Evolutionary conservation across 2,329 filamentous ascomycete genomes (phyloP), one percentile per base, ranked within the genome.

Genomic region (Penicillium sp.): DNA sequence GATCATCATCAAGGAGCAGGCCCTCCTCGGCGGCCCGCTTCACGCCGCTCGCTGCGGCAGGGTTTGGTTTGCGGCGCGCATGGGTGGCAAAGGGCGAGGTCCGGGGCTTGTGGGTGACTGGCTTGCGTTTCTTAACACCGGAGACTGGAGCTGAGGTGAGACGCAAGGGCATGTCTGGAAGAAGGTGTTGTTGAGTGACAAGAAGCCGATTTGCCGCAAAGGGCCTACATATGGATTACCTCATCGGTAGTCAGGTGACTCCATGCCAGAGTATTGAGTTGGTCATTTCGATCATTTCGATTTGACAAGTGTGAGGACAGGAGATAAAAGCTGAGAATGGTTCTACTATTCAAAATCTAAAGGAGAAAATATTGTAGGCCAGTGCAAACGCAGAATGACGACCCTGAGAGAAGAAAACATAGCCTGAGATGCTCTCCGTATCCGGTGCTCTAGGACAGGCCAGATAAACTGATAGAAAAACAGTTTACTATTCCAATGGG

Each of bases 81-180:
- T 73, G 66, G 21, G 57, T 58, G 45, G 70, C 65, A 55, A 79
- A 80, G 6, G 74, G 74, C 2, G 75, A 75, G 17, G 68, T 58
- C 69, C 67, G 26, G 60, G 59, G 41, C 60, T 64, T 15, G 52
- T 13, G 20, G 26, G 61, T 55, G 27, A 66, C 55, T 32, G 59
- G 51, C 46, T 69, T 68, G 54, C 68, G 62, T 58, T 77, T 78
- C 41, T 70, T 71, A 50, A 79, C 69, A 47, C 77, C 73, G 43
- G 77, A 75, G 8, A 77, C 75, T 44, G 75, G 72, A 37, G 76
- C 74, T 32, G 76, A 77, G 0, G 76, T 78, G 46, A 77, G 68
- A 60, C 78, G 73, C 51, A 79, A 66, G 56, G 77, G 69, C 77
- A 80, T 80, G 52, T 62, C 56, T 55, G 37, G 39, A 33, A 44